Conservation (phyloP, 371 early-diverging fungal genomes). For the Nematocida minor region DNA sequence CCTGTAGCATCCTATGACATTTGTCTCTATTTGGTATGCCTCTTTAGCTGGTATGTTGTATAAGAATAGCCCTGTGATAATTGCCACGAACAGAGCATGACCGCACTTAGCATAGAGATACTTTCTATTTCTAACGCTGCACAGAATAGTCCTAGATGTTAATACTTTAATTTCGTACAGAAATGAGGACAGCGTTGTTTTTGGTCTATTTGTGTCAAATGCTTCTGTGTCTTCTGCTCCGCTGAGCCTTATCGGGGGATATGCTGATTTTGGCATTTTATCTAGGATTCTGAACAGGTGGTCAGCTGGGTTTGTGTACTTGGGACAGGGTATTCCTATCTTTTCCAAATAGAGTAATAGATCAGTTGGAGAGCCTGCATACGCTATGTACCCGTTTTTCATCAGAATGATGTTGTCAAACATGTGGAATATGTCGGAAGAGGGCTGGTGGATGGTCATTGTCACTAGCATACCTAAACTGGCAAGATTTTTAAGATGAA, state of each 20-base stretch:
- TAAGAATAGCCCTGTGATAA: slow-evolving; percentile 41
- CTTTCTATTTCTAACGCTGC: slow-evolving; percentile 37
- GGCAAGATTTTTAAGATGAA: slow-evolving; percentile 71
- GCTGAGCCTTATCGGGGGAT: background rate
- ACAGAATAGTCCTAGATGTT: slow-evolving; percentile 30
- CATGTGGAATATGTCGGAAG: slow-evolving; percentile 52
- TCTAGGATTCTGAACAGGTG: slow-evolving; percentile 45
- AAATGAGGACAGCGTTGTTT: background rate
- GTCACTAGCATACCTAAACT: slow-evolving; percentile 68
- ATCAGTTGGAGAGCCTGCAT: slow-evolving; percentile 66
- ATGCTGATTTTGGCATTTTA: background rate
- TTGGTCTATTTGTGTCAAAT: background rate
- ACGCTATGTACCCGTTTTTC: slow-evolving; percentile 53
- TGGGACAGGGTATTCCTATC: slow-evolving; percentile 74
- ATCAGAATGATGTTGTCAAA: slow-evolving; percentile 58
- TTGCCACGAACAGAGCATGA: slow-evolving; percentile 29
- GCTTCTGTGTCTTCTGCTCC: background rate
- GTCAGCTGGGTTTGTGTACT: slow-evolving; percentile 83
- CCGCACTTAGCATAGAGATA: slow-evolving; percentile 30
- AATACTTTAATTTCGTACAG: slow-evolving; percentile 12
- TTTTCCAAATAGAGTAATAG: slow-evolving; percentile 68
- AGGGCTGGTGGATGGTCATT: slow-evolving; percentile 59
- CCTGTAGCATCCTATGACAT: slow-evolving; percentile 47
- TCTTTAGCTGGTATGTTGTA: slow-evolving; percentile 44
- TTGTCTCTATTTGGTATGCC: slow-evolving; percentile 28